phyloP scores from a whole-genome alignment of 2,329 filamentous ascomycete genomes.

The Coleophoma crateriformis region DNA sequence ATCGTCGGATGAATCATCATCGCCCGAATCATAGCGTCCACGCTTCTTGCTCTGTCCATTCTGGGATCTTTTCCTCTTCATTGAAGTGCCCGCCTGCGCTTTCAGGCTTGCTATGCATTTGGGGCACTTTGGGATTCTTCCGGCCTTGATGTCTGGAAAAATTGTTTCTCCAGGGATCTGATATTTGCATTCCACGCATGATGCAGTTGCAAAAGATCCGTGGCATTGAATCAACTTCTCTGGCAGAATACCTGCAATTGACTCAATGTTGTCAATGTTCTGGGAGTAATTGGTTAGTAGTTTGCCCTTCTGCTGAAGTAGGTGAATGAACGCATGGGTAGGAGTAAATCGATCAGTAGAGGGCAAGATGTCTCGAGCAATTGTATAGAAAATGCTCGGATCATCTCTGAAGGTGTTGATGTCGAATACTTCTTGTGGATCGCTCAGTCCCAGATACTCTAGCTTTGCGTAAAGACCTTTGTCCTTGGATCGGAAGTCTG shows the following conservation, averaged over 20 bases:
- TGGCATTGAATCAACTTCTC: constrained; percentile 93
- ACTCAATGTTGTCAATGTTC: constrained; percentile 96
- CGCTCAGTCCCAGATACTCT: constrained; percentile 64
- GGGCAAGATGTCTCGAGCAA: constrained; percentile 87
- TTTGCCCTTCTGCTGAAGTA: constrained; percentile 83
- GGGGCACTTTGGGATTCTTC: constrained; percentile 72
- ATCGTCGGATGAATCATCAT: constrained; percentile 42
- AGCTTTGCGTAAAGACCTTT: constrained; percentile 88
- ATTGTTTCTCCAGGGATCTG: constrained; percentile 71
- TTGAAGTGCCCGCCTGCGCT: constrained; percentile 42
- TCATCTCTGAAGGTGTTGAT: constrained; percentile 82
- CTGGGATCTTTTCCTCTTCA: constrained; percentile 48
- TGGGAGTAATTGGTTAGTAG: constrained; percentile 96
- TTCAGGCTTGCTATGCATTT: constrained; percentile 56
- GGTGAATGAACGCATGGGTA: constrained; percentile 87
- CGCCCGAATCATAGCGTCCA: constrained; percentile 14
- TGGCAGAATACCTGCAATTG: constrained; percentile 72
- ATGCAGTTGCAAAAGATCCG: constrained; percentile 89
- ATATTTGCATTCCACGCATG: constrained; percentile 76
- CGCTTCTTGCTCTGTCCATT: constrained; percentile 42
- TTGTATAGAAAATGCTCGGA: constrained; percentile 83
- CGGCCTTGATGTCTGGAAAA: constrained; percentile 71
- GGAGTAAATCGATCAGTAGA: constrained; percentile 76
- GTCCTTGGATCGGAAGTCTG: constrained; percentile 91
- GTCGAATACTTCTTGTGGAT: constrained; percentile 95